phyloP scores from a whole-genome alignment of 2,329 filamentous ascomycete species.

The Chalaropsis thielavioides region DNA sequence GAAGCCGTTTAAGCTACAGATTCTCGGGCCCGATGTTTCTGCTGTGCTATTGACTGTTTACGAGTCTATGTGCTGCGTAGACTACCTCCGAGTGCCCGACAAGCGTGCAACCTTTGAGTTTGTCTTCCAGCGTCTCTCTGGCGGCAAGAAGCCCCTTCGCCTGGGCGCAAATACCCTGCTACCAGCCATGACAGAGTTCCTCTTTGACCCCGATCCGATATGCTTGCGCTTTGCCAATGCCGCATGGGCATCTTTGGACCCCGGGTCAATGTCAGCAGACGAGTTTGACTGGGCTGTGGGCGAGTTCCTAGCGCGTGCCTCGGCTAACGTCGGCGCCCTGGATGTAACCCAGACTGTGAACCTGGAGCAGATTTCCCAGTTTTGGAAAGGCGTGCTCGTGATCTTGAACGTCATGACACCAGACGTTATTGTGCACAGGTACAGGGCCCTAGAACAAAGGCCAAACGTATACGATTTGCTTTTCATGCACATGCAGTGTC shows the following conservation, averaged over 20 bases:
- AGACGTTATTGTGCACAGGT: slow-evolving; percentile 58
- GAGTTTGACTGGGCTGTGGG: slow-evolving; percentile 84
- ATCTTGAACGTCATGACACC: slow-evolving; percentile 63
- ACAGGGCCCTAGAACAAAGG: slow-evolving; percentile 66
- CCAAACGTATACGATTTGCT: slow-evolving; percentile 52
- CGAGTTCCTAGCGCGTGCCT: slow-evolving; percentile 52
- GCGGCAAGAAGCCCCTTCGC: slow-evolving; percentile 59
- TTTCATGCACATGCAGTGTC: slow-evolving; percentile 40
- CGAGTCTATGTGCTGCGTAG: slow-evolving; percentile 72
- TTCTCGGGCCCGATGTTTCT: slow-evolving; percentile 34
- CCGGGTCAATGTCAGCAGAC: slow-evolving; percentile 45
- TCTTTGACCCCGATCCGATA: slow-evolving; percentile 57
- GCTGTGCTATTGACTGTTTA: slow-evolving; percentile 67
- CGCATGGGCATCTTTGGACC: slow-evolving; percentile 52
- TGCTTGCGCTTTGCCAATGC: slow-evolving; percentile 53
- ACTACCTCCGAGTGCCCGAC: slow-evolving; percentile 49
- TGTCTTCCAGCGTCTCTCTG: slow-evolving; percentile 67
- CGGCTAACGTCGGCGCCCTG: slow-evolving; percentile 44
- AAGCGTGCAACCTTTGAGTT: slow-evolving; percentile 53
- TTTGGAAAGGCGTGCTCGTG: slow-evolving; percentile 65
- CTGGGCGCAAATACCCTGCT: slow-evolving; percentile 57
- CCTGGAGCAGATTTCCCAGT: slow-evolving; percentile 43
- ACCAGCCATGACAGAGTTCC: slow-evolving; percentile 70
- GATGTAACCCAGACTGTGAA: slow-evolving; percentile 27
- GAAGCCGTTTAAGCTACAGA: slow-evolving; percentile 30